A percentile compares a stretch with the other conserved stretches of the same genome.
Conservation (phyloP, 192 early-diverging fungal species). For the Coemansia sp. region DNA sequence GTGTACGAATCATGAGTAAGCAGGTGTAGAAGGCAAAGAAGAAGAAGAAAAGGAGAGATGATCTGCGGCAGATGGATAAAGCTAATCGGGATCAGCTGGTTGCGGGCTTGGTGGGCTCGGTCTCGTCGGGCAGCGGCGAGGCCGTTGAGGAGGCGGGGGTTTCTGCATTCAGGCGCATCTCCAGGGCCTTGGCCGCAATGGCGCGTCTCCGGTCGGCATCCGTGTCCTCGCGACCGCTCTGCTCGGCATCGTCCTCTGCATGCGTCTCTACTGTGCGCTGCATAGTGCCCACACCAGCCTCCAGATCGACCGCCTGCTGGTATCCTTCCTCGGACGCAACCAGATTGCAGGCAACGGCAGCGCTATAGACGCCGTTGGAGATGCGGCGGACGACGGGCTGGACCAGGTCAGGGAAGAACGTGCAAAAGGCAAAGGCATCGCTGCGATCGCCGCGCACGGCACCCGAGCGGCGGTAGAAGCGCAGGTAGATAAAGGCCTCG, state of each 20-base stretch:
- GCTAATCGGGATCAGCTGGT: slow-evolving; percentile 3
- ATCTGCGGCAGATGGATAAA: neutral
- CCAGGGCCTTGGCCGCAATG: slow-evolving; percentile 38
- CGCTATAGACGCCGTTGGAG: slow-evolving; percentile 8
- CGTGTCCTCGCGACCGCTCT: too few species aligned
- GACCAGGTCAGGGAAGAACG: slow-evolving; percentile 78
- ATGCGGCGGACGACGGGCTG: slow-evolving; percentile 27
- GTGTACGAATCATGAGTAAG: neutral
- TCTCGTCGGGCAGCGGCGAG: neutral
- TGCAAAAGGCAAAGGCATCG: slow-evolving; percentile 83
- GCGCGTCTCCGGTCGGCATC: slow-evolving; percentile 39
- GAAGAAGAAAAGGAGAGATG: slow-evolving; percentile 2
- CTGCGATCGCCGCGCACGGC: slow-evolving; percentile 78
- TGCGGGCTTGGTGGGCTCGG: neutral
- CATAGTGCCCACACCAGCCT: neutral
- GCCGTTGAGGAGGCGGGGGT: neutral
- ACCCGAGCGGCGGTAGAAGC: slow-evolving; percentile 79
- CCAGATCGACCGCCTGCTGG: slow-evolving; percentile 22
- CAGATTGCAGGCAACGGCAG: slow-evolving; percentile 19
- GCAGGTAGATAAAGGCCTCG: slow-evolving; percentile 74
- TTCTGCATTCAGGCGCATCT: slow-evolving; percentile 27
- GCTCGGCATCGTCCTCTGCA: slow-evolving; percentile 4
- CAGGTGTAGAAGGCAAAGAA: neutral
- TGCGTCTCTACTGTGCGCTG: neutral
- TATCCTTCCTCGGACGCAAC: slow-evolving; percentile 41